A percentile compares a stretch with the other conserved stretches of the same genome.
phyloP scores from a whole-genome alignment of 2,329 filamentous ascomycete species.

The Phialemoniopsis sp. region DNA sequence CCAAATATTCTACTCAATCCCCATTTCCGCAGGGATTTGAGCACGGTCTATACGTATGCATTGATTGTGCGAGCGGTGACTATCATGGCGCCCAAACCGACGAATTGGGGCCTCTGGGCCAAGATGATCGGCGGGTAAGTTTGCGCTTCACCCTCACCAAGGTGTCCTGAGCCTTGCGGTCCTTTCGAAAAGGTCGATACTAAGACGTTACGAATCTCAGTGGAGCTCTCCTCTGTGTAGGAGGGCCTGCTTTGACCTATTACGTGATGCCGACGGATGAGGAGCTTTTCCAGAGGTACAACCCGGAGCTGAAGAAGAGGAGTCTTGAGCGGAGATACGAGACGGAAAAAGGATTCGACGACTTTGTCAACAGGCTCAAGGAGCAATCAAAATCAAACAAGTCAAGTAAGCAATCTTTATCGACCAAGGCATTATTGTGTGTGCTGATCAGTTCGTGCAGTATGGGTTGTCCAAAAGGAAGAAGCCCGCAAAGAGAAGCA shows the following conservation, averaged over 20 bases:
- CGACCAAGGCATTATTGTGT: background rate
- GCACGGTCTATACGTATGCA: too few species aligned
- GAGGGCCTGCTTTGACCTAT: conserved; percentile 79
- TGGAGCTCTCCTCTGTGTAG: conserved; percentile 67
- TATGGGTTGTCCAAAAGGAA: conserved; percentile 48
- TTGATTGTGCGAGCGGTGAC: too few species aligned
- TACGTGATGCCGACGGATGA: conserved; percentile 83
- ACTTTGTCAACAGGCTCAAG: conserved; percentile 81
- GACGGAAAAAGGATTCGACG: conserved; percentile 80
- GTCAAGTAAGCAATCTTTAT: conserved; percentile 60
- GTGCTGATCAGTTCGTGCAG: conserved; percentile 19
- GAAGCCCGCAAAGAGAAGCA: conserved; percentile 37
- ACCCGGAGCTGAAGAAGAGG: conserved; percentile 86
- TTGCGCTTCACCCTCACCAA: conserved; percentile 7
- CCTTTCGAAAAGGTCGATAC: background rate
- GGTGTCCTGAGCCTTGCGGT: too few species aligned
- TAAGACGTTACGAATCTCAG: conserved; percentile 38
- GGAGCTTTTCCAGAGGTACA: conserved; percentile 88
- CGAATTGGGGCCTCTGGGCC: conserved; percentile 53
- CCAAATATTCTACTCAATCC: too few species aligned
- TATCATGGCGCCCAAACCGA: conserved; percentile 38
- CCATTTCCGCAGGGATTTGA: too few species aligned
- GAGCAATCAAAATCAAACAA: conserved; percentile 88
- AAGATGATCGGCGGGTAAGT: conserved; percentile 72
- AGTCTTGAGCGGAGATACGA: conserved; percentile 76